phyloP scores from a whole-genome alignment of 2,329 filamentous ascomycete species.

The Aphanoascus verrucosus region DNA sequence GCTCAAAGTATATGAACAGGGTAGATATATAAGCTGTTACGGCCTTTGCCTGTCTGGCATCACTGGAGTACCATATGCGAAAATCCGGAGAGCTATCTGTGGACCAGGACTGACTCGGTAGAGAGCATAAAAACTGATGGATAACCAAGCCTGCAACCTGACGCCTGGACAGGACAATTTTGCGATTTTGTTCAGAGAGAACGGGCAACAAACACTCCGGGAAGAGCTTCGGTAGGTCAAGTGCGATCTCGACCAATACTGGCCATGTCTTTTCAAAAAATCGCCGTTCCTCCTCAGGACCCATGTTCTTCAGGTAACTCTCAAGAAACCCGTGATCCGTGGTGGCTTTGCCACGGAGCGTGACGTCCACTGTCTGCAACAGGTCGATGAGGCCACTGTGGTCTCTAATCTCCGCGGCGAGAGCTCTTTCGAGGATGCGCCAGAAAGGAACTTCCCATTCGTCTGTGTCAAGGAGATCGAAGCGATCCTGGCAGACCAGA shows the following conservation, averaged over 20 bases:
- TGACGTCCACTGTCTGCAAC: slow-evolving; percentile 11
- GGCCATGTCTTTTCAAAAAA: slow-evolving; percentile 12
- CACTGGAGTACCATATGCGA: slow-evolving; percentile 12
- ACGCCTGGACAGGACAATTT: slow-evolving; percentile 9
- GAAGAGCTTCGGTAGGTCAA: slow-evolving; percentile 13
- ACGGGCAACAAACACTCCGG: slow-evolving; percentile 4
- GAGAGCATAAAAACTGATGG: slow-evolving; percentile 14
- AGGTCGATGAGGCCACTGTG: slow-evolving; percentile 7
- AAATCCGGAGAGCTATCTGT: slow-evolving; percentile 12
- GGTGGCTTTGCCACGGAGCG: not conserved
- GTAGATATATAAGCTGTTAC: slow-evolving; percentile 7
- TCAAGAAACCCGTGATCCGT: slow-evolving; percentile 9
- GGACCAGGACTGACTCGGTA: slow-evolving; percentile 10
- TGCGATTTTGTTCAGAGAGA: slow-evolving; percentile 2
- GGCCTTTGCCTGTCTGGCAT: slow-evolving; percentile 8
- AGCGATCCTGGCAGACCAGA: slow-evolving; percentile 12
- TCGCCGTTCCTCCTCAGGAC: not conserved
- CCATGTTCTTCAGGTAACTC: slow-evolving; percentile 10
- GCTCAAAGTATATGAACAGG: slow-evolving; percentile 13
- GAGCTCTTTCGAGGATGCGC: slow-evolving; percentile 4
- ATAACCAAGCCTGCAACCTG: slow-evolving; percentile 13
- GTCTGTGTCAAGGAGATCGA: slow-evolving; percentile 10
- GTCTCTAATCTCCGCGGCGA: not conserved
- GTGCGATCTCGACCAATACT: slow-evolving; percentile 7
- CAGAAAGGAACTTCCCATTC: slow-evolving; percentile 12